Evolutionary conservation across 805 yeast genomes (phyloP), one percentile per base, ranked within the genome.

Genomic region (Myxozyma mucilagina): DNA sequence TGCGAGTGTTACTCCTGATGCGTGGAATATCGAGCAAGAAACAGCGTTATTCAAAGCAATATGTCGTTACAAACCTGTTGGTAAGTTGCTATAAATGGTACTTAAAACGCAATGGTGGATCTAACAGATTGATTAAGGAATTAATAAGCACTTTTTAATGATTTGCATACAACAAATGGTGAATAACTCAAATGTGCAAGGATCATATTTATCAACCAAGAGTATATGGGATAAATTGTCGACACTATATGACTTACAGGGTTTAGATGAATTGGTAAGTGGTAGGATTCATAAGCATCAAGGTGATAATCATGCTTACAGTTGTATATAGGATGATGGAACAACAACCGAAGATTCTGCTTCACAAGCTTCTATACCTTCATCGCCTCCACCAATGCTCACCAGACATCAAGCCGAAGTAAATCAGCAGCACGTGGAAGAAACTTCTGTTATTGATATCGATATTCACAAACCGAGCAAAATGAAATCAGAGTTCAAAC

Each of bases 51-150:
- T 87, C 67, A 76, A 82, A 57, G 82, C 88, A 53, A 78, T 86
- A 1, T 83, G 90, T 65, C 84, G 82, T 67, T 79, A 78, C 74
- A 86, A 85, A 70, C 94, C 94, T 0, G 86, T 85, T 0, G 96
- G 96, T 0, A 69, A 71, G 36, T 69, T 76, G n/a, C 7, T 16
- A 11, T 18, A 3, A 13, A 38, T 5, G 9, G 4, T n/a, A 41
- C 11, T 6, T 16, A 0, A 16, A 31, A 16, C 16, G 18, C 11
- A 8, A n/a, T 41, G 7, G 13, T 45, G 16, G 41, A 14, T 34
- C 32, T 16, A 34, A 20, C 1, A 6, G 36, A 34, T 31, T 24
- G 13, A 31, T 35, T 18, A 44, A 66, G 68, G 69, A 24, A 36
- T 67, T 52, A 75, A 73, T 63, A 76, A 72, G 65, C 76, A 74